Conservation (phyloP, 169 alveolate genomes). For the Cystoisospora suis region DNA sequence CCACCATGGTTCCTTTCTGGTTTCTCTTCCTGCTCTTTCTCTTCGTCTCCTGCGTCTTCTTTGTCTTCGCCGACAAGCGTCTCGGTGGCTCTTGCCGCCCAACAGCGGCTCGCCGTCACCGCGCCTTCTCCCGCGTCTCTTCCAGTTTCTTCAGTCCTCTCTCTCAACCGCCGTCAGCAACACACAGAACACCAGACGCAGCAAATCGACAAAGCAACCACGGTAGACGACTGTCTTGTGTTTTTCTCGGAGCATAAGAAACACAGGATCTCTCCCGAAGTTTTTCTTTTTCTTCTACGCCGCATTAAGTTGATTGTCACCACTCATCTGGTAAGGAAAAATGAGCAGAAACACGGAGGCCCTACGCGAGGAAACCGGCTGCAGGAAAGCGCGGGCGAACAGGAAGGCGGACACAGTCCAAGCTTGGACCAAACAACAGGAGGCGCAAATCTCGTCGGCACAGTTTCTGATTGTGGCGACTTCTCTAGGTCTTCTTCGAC, state of each 20-base stretch:
- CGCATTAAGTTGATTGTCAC: conserved; percentile 23
- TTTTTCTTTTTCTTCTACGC: neutral
- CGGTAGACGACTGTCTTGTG: neutral
- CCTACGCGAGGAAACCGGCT: neutral
- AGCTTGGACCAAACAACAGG: neutral
- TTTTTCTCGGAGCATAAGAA: neutral
- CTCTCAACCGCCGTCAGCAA: neutral
- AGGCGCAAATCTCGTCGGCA: neutral
- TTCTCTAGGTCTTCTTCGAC: neutral
- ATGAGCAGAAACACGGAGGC: neutral
- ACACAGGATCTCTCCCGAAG: neutral
- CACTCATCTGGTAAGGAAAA: neutral
- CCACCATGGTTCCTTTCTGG: neutral
- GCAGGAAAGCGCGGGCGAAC: neutral
- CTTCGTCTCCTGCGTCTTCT: neutral
- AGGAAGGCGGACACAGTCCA: neutral
- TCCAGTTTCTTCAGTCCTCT: neutral
- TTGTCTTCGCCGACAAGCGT: neutral
- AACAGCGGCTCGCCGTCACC: neutral
- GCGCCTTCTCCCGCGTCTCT: neutral
- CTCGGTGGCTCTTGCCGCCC: neutral
- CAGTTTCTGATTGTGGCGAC: neutral
- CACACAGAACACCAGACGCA: neutral
- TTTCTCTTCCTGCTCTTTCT: neutral
- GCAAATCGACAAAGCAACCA: neutral